Evolutionary conservation across 768 basidiomycete genomes (phyloP).

Genomic region (Ramaria rubella): DNA sequence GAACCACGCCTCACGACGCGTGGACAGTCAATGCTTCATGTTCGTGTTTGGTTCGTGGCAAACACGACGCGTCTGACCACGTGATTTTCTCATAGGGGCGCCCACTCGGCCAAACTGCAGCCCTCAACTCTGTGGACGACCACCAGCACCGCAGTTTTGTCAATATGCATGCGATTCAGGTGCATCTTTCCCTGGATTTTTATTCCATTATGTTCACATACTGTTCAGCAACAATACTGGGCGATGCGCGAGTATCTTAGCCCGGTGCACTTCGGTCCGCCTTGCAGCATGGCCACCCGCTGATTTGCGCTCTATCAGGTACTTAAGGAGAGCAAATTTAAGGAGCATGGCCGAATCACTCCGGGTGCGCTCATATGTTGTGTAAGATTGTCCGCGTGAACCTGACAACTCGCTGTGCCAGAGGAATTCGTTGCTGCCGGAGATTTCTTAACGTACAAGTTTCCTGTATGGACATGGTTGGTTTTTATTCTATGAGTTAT

Average conservation of each 20-base stretch:
- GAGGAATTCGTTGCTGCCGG: conserved; percentile 99
- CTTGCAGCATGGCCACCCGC: conserved; percentile 16
- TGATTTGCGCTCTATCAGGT: conserved; percentile 47
- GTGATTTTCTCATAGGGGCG: background rate
- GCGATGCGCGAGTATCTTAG: conserved; percentile 91
- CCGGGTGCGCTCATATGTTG: conserved; percentile 52
- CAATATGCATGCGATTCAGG: conserved; percentile 47
- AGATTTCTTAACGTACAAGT: conserved; percentile 96
- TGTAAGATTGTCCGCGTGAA: background rate
- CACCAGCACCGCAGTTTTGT: conserved; percentile 1
- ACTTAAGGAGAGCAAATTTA: conserved; percentile 96
- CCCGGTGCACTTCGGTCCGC: conserved; percentile 51
- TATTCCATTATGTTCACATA: conserved; percentile 10
- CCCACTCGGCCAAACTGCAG: conserved; percentile 2
- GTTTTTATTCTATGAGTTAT: conserved; percentile 19
- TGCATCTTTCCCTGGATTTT: conserved; percentile 12
- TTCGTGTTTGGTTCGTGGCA: background rate
- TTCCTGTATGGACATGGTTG: conserved; percentile 95
- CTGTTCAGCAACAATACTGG: conserved; percentile 79
- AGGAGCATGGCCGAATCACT: conserved; percentile 94
- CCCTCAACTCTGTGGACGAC: background rate
- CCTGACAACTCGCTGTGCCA: conserved; percentile 21
- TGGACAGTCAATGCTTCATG: too few relatives aligned
- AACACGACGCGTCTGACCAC: background rate
- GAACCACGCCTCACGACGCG: too few relatives aligned